These are phyloP conservation scores for Cynara cardunculus DNA, from an alignment of 129 eudicot genomes.

Conservation along the genomic window DNA sequence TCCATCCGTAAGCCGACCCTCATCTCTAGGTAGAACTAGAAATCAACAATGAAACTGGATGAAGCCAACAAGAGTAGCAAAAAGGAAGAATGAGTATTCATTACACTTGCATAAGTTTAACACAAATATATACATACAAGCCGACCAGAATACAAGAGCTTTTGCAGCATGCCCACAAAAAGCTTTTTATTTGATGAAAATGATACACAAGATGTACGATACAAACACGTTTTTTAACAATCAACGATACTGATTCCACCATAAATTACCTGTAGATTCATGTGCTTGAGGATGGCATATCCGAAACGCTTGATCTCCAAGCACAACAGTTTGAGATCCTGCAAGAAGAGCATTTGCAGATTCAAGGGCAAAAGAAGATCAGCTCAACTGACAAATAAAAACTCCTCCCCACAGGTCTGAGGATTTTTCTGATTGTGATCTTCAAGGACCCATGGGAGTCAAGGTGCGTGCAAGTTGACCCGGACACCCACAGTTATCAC, in stretches of 20 bases:
- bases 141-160: conserved; percentile 10
- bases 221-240: conserved; percentile 7
- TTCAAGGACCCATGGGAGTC: neutral
- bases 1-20: too few relatives aligned
- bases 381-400: neutral
- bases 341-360: conserved; percentile 11
- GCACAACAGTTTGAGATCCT: conserved; percentile 17
- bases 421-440: neutral
- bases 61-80: neutral
- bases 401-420: neutral
- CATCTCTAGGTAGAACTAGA: too few relatives aligned
- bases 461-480: neutral
- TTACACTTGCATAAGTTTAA: conserved; percentile 1
- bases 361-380: neutral
- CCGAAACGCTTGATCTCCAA: neutral
- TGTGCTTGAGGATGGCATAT: neutral
- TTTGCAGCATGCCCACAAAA: conserved; percentile 17
- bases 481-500: neutral
- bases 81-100: neutral
- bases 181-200: conserved; percentile 19
- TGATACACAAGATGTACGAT: conserved; percentile 2
- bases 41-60: neutral
- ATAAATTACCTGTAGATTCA: neutral
- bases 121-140: neutral
- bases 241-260: neutral